These are phyloP conservation scores for Polytrichum commune DNA, from an alignment of 225 moss, liverwort and hornwort species.

Conservation along the genomic window DNA sequence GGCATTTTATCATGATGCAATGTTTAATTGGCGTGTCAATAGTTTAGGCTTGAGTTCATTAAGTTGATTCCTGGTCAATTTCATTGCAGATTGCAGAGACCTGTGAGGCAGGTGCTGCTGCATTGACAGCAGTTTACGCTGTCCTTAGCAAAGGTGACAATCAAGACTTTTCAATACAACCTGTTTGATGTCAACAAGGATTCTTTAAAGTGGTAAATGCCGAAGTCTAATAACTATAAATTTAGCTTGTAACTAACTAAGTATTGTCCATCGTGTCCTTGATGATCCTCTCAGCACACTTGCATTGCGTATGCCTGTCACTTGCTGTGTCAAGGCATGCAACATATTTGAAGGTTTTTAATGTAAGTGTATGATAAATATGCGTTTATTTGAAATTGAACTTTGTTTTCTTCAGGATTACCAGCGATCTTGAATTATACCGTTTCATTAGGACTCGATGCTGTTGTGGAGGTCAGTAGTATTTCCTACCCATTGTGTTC, in stretches of 20 bases:
- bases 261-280: background rate
- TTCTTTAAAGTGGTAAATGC: conserved; percentile 53
- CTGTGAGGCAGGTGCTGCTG: conserved; percentile 85
- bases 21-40: too few relatives aligned
- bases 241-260: background rate
- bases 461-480: conserved; percentile 75
- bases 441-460: conserved; percentile 86
- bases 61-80: background rate
- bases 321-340: conserved; percentile 12
- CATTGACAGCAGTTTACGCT: conserved; percentile 77
- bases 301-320: background rate
- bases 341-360: background rate
- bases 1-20: too few relatives aligned
- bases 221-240: conserved; percentile 35
- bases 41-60: background rate
- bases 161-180: conserved; percentile 63
- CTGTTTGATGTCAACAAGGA: conserved; percentile 61
- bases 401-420: conserved; percentile 53
- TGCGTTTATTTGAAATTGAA: too few relatives aligned
- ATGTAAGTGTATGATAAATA: too few relatives aligned
- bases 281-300: background rate
- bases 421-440: conserved; percentile 81
- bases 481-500: background rate
- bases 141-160: conserved; percentile 96
- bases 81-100: conserved; percentile 79